A percentile compares a stretch with the other conserved stretches of the same genome.
Conservation (phyloP, 805 yeast species). For the Komagataella populi region DNA sequence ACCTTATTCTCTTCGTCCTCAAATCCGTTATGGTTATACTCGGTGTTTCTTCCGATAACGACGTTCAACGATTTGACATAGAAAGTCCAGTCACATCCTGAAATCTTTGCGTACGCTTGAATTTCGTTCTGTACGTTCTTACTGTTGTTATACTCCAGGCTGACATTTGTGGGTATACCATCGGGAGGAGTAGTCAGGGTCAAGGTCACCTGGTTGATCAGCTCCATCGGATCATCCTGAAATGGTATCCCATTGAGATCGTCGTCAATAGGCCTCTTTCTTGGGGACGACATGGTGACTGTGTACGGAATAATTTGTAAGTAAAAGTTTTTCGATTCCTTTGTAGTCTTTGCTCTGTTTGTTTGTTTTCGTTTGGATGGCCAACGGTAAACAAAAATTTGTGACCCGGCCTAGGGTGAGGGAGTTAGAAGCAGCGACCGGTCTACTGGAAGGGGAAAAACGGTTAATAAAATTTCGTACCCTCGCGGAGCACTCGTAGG, state of each 20-base stretch:
- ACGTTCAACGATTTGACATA: conserved; percentile 72
- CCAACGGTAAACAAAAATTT: background rate
- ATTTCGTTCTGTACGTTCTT: conserved; percentile 60
- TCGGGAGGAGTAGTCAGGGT: conserved; percentile 61
- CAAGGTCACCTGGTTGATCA: conserved; percentile 64
- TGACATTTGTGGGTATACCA: conserved; percentile 49
- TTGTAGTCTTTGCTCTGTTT: background rate
- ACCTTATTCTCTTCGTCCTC: conserved; percentile 18
- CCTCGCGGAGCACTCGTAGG: background rate
- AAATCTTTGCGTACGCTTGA: conserved; percentile 95
- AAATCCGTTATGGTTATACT: conserved; percentile 5
- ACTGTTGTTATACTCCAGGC: conserved; percentile 61
- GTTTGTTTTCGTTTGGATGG: background rate
- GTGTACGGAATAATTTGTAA: background rate
- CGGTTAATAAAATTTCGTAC: background rate
- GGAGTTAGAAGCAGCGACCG: background rate
- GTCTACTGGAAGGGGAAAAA: background rate
- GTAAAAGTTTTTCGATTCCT: background rate
- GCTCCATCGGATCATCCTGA: conserved; percentile 47
- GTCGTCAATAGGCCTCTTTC: background rate
- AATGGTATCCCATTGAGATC: conserved; percentile 1
- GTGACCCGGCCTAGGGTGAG: background rate
- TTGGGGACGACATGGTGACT: conserved; percentile 1
- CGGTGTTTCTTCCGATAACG: conserved; percentile 78
- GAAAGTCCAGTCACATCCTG: conserved; percentile 89